Percentiles rank a stretch among this genome's conserved stretches.
These are phyloP conservation scores for Globisporangium camurandrum DNA, from an alignment of 352 stramenopile species.

Conservation along the genomic window DNA sequence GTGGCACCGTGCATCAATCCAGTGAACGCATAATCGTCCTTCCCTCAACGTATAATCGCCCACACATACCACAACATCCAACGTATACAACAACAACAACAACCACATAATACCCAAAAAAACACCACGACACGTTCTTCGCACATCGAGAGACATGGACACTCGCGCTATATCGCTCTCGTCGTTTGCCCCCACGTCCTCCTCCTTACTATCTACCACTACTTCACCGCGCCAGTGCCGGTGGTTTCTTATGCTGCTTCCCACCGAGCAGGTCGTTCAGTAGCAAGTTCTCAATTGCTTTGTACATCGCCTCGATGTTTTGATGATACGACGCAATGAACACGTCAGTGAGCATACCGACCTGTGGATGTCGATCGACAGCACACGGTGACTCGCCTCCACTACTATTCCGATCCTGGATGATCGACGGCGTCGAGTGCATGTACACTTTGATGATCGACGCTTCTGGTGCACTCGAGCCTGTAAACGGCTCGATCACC, in stretches of 20 bases:
- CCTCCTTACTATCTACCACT: not conserved
- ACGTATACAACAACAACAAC: too few species aligned
- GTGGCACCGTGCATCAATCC: too few species aligned
- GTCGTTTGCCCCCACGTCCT: too few species aligned
- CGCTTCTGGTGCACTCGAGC: constrained; percentile 8
- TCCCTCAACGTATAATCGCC: too few species aligned
- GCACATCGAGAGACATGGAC: not conserved
- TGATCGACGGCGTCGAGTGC: constrained; percentile 11
- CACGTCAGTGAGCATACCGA: constrained; percentile 15
- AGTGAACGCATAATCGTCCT: too few species aligned
- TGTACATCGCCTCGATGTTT: constrained; percentile 16
- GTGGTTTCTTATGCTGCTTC: too few species aligned
- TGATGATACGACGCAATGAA: constrained; percentile 14
- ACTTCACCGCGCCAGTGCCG: not conserved
- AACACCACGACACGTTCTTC: too few species aligned
- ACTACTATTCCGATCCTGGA: constrained; percentile 5
- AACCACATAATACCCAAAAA: too few species aligned
- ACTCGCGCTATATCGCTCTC: not conserved
- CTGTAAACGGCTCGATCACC: constrained; percentile 5
- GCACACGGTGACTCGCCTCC: not conserved
- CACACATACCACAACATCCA: too few species aligned
- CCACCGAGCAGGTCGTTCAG: constrained; percentile 13
- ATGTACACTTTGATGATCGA: constrained; percentile 16
- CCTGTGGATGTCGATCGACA: constrained; percentile 6
- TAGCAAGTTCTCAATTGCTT: constrained; percentile 14